Evolutionary conservation across 495 filamentous ascomycete genomes (phyloP).

Genomic region (Physcia stellaris): DNA sequence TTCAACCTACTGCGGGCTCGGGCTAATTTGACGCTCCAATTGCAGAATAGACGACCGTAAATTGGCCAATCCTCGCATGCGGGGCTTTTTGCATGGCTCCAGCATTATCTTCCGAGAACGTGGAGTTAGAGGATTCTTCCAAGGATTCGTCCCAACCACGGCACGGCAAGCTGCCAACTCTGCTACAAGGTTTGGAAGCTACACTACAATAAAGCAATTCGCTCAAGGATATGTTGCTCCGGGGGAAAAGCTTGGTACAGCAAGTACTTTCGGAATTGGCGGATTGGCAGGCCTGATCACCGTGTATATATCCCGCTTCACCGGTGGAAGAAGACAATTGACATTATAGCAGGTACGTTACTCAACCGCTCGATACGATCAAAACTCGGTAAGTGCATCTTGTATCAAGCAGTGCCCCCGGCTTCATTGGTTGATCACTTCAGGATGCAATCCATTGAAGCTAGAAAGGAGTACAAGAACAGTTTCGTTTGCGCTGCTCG

Average conservation of each 20-base stretch:
- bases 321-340: slow-evolving; percentile 1
- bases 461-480: slow-evolving; percentile 70
- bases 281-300: slow-evolving; percentile 84
- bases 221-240: slow-evolving; percentile 87
- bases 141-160: slow-evolving; percentile 90
- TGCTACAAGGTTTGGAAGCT: slow-evolving; percentile 76
- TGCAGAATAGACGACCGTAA: slow-evolving; percentile 88
- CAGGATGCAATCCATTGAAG: slow-evolving; percentile 95
- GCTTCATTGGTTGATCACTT: slow-evolving; percentile 3
- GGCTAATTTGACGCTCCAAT: not conserved
- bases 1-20: not conserved
- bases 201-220: slow-evolving; percentile 79
- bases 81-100: slow-evolving; percentile 83
- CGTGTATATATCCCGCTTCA: slow-evolving; percentile 45
- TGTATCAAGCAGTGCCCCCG: not conserved
- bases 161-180: slow-evolving; percentile 91
- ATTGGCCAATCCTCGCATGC: slow-evolving; percentile 69
- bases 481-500: slow-evolving; percentile 70
- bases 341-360: slow-evolving; percentile 34
- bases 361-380: slow-evolving; percentile 87
- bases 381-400: slow-evolving; percentile 56
- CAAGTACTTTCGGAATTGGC: slow-evolving; percentile 82
- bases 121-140: slow-evolving; percentile 85
- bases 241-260: slow-evolving; percentile 84
- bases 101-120: slow-evolving; percentile 76